phyloP scores from a whole-genome alignment of 2,329 filamentous ascomycete genomes.

The Monosporascus sp. region DNA sequence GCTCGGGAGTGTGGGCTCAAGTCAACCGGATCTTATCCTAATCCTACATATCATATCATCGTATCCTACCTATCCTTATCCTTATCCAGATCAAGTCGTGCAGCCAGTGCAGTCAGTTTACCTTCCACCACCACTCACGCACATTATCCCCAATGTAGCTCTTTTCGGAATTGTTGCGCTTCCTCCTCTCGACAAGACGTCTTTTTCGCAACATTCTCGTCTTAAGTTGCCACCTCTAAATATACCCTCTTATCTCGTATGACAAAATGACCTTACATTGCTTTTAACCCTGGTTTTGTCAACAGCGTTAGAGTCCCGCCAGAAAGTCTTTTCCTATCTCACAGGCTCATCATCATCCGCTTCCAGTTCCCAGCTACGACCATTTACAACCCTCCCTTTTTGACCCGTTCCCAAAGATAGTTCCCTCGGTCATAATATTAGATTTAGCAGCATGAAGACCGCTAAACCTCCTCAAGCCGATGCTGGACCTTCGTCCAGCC shows the following conservation, averaged over 20 bases:
- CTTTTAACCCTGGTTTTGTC: background rate
- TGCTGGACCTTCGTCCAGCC: conserved; percentile 38
- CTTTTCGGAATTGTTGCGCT: background rate
- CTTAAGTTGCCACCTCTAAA: background rate
- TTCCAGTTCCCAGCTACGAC: background rate
- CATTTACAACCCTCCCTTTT: background rate
- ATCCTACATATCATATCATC: no score
- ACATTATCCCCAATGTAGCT: background rate
- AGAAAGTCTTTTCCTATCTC: background rate
- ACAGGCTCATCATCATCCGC: background rate
- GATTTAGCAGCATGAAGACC: conserved; percentile 44
- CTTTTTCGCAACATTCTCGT: background rate
- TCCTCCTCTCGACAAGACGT: background rate
- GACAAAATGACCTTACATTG: background rate
- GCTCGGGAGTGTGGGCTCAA: no score
- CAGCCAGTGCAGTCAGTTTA: no score
- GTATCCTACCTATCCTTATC: no score
- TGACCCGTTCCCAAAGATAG: no score
- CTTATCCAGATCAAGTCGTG: no score
- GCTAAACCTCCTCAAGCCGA: conserved; percentile 40
- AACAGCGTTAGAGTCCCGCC: background rate
- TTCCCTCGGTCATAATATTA: background rate
- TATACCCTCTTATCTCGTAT: background rate
- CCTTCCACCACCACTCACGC: background rate
- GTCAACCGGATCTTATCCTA: no score